Conservation (phyloP, 1,284 basidiomycete genomes). For the Marasmius sp. region DNA sequence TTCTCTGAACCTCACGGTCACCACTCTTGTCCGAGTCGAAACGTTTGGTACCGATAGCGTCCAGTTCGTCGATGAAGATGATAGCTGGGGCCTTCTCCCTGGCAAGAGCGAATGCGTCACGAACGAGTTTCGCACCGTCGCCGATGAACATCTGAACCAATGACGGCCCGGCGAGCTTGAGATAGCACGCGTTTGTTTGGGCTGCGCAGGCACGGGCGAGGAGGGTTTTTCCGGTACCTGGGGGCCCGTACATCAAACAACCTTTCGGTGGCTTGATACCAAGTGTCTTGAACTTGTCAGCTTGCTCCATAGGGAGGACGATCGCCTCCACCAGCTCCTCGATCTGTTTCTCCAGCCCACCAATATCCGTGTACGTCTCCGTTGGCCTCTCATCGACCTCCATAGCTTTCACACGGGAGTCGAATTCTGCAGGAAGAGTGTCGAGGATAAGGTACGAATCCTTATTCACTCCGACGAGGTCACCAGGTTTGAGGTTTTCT, state of each 20-base stretch:
- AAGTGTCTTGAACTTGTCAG: conserved; percentile 94
- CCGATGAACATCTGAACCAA: conserved; percentile 99
- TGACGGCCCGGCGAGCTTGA: conserved; percentile 96
- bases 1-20: conserved; percentile 97
- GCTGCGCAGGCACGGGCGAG: conserved; percentile 98
- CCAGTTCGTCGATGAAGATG: conserved; percentile 98
- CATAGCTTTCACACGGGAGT: conserved; percentile 99
- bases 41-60: conserved; percentile 95
- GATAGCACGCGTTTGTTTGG: conserved; percentile 96
- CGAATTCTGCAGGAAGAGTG: conserved; percentile 95
- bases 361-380: conserved; percentile 96
- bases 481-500: conserved; percentile 85
- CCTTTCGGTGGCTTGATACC: conserved; percentile 99
- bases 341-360: conserved; percentile 98
- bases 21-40: conserved; percentile 99
- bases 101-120: conserved; percentile 97
- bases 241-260: conserved; percentile 94
- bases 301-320: conserved; percentile 88
- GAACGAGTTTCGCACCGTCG: conserved; percentile 96
- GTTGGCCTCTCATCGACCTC: conserved; percentile 99
- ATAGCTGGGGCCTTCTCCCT: conserved; percentile 98
- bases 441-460: conserved; percentile 98
- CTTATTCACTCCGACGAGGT: conserved; percentile 99
- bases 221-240: conserved; percentile 98
- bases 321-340: conserved; percentile 98